Evolutionary conservation across 2,329 filamentous ascomycete genomes (phyloP), one percentile per base, ranked within the genome.

Genomic region (Aspergillus amoenus): DNA sequence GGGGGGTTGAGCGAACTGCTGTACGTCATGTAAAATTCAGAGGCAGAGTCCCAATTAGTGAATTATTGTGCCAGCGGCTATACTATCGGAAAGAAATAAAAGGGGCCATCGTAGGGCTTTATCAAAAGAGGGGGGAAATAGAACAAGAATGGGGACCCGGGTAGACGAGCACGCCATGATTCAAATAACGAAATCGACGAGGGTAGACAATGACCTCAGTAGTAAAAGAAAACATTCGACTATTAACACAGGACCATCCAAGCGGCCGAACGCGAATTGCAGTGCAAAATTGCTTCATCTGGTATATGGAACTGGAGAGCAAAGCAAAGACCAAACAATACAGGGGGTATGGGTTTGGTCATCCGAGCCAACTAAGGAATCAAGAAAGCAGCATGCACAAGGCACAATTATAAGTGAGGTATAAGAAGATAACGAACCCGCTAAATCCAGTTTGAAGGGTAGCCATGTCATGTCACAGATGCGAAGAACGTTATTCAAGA

Each of bases 401-500:
- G 39, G 44, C 49, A 46, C 30, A 17, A 58, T 54, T 54, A 58
- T 45, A 58, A 52, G 34, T 30, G 41, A 44, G 18, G 22, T 41
- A 49, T 45, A 46, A 45, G 18, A 37, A 43, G 13, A 37, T 34
- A 44, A 58, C 11, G 13, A 42, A n/a, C 42, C 40, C 44, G 46
- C 45, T 49, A 50, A 55, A 54, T 40, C 40, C 56, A 51, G 48
- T 44, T 54, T 48, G 22, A 13, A 41, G 44, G 49, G 50, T 30
- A 58, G 41, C 40, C 45, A 54, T 54, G 46, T 58, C 56, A 46
- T 54, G 37, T 56, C 55, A 52, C 24, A 51, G 24, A 56, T 41
- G 41, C 41, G 48, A 18, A 43, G 30, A 42, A 18, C 34, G 48
- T 56, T 37, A 58, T 58, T 60, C 59, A 68, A 64, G 66, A 63